Percentiles rank a stretch among this genome's conserved stretches.
phyloP scores from a whole-genome alignment of 257 asterid genomes.

The Solanum medicagineum region DNA sequence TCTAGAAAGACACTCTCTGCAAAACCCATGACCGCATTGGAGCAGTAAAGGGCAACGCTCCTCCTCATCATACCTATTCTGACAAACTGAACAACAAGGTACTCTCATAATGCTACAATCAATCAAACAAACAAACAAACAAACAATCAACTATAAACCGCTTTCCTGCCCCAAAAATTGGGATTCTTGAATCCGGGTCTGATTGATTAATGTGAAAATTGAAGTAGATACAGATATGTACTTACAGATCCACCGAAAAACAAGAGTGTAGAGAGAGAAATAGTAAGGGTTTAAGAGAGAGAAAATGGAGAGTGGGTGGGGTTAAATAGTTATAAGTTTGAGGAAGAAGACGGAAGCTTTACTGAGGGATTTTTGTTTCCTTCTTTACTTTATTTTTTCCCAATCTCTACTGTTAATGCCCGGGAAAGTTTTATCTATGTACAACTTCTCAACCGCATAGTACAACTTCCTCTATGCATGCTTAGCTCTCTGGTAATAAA shows the following conservation, averaged over 20 bases:
- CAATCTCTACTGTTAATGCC: not conserved
- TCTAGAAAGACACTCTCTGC: slow-evolving; percentile 82
- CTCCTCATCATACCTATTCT: slow-evolving; percentile 83
- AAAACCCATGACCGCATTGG: slow-evolving; percentile 98
- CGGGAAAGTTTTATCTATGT: not conserved
- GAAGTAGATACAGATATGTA: not conserved
- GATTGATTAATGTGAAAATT: not conserved
- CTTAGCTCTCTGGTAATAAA: not conserved
- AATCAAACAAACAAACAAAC: not conserved
- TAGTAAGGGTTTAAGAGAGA: slow-evolving; percentile 2
- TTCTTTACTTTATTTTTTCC: no score
- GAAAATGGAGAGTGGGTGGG: not conserved
- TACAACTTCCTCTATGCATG: not conserved
- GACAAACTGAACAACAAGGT: slow-evolving; percentile 85
- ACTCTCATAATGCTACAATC: slow-evolving; percentile 37
- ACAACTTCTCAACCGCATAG: not conserved
- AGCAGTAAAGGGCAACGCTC: slow-evolving; percentile 89
- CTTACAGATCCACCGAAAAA: slow-evolving; percentile 9
- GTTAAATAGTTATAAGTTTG: not conserved
- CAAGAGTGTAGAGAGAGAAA: not conserved
- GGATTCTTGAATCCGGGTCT: not conserved
- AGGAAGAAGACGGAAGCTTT: slow-evolving; percentile 3
- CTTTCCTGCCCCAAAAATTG: not conserved
- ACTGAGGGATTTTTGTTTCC: not conserved
- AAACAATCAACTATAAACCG: not conserved